Conservation (phyloP, 768 basidiomycete genomes). For the Mrakia blollopis region DNA sequence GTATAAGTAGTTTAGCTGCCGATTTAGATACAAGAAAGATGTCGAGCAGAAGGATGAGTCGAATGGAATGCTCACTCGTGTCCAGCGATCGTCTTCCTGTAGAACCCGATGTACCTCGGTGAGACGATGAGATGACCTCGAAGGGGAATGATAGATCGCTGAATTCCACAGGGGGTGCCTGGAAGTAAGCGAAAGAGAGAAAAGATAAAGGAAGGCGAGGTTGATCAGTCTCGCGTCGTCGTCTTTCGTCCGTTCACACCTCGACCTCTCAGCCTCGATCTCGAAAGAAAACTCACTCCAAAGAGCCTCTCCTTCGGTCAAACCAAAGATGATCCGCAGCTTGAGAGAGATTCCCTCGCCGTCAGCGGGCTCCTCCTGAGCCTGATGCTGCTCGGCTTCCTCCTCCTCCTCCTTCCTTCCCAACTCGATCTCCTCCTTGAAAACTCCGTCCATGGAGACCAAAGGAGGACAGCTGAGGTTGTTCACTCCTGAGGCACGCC, state of each 20-base stretch:
- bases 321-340: constrained; percentile 38
- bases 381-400: constrained; percentile 15
- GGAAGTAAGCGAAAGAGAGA: too few species aligned
- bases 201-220: too few species aligned
- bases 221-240: too few species aligned
- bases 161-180: constrained; percentile 43
- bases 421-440: constrained; percentile 34
- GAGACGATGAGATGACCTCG: constrained; percentile 43
- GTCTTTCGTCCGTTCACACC: too few species aligned
- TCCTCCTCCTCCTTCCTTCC: constrained; percentile 31
- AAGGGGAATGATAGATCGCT: constrained; percentile 38
- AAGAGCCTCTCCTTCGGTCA: constrained; percentile 38
- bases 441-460: constrained; percentile 38
- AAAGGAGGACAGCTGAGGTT: constrained; percentile 34
- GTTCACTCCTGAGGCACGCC: constrained; percentile 31
- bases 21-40: too few species aligned
- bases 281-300: constrained; percentile 35
- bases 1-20: too few species aligned
- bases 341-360: too few species aligned
- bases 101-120: constrained; percentile 24
- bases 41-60: too few species aligned
- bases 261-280: too few species aligned
- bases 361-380: constrained; percentile 18
- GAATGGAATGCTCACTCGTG: background rate
- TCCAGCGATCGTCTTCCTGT: constrained; percentile 10